Conservation (phyloP, 1,284 basidiomycete species). For the Rhodotorula sp. region DNA sequence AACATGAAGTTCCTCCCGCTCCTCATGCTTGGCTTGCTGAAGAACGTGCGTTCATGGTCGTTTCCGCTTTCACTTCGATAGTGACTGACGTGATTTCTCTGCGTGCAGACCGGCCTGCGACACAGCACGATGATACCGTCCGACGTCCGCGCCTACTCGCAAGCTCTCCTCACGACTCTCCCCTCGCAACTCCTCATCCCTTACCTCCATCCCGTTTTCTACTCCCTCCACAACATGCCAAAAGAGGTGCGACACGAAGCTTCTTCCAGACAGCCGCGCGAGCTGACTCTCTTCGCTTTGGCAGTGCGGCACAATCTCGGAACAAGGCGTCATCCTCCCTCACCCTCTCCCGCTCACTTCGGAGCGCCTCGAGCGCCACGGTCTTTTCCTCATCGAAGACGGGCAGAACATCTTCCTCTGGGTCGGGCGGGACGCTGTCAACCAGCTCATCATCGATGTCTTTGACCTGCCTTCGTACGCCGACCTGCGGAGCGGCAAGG, state of each 20-base stretch:
- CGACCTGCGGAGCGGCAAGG: constrained; percentile 87
- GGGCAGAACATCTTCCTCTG: constrained; percentile 97
- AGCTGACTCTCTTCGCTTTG: constrained; percentile 4
- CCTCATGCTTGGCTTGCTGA: constrained; percentile 81
- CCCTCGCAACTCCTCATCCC: constrained; percentile 88
- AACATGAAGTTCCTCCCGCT: constrained; percentile 94
- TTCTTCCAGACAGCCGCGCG: no score
- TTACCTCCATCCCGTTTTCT: constrained; percentile 92
- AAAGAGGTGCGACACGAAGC: no score
- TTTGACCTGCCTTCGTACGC: constrained; percentile 88
- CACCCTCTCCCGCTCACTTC: constrained; percentile 86
- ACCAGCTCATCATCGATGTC: constrained; percentile 88
- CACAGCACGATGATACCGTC: constrained; percentile 95
- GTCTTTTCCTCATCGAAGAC: constrained; percentile 95
- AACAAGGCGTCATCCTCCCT: constrained; percentile 76
- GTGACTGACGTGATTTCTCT: background rate
- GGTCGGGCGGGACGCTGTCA: constrained; percentile 94
- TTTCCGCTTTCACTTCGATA: background rate
- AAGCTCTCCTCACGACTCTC: constrained; percentile 84
- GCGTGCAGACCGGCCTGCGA: constrained; percentile 78
- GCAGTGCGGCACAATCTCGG: constrained; percentile 66
- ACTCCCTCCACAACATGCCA: constrained; percentile 95
- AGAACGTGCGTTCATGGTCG: constrained; percentile 65
- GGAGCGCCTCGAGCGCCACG: constrained; percentile 90
- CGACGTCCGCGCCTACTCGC: constrained; percentile 92